Conservation (phyloP, 2,329 filamentous ascomycete genomes). For the Colletotrichum tofieldiae region DNA sequence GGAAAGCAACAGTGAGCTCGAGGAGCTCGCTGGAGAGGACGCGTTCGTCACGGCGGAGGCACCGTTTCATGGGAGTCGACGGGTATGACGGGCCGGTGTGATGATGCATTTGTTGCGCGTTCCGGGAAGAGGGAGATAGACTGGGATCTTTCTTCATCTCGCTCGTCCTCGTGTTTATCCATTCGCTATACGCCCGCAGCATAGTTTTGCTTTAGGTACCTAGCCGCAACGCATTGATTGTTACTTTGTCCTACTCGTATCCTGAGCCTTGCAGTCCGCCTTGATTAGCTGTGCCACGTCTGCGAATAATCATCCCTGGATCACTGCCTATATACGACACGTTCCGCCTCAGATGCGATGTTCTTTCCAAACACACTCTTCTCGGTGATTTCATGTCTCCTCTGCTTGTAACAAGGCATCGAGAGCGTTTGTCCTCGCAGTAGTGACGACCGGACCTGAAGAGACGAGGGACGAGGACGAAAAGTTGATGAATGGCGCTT, state of each 20-base stretch:
- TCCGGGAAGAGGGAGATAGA: constrained; percentile 22
- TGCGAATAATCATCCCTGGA: background rate
- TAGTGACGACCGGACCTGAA: background rate
- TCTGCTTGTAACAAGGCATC: background rate
- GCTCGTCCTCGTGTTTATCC: constrained; percentile 22
- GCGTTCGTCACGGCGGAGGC: constrained; percentile 3
- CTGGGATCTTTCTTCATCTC: constrained; percentile 25
- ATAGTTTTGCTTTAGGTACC: constrained; percentile 41
- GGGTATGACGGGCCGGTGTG: constrained; percentile 25
- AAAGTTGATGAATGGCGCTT: background rate
- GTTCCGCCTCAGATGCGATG: background rate
- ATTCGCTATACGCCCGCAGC: constrained; percentile 34
- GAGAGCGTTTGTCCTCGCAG: background rate
- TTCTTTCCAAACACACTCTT: background rate
- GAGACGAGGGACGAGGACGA: too few species aligned
- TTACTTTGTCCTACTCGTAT: background rate
- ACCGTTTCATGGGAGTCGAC: background rate
- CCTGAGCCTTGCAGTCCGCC: background rate
- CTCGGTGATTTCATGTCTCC: background rate
- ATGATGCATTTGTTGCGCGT: constrained; percentile 35
- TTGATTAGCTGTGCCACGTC: background rate
- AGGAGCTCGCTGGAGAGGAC: constrained; percentile 15
- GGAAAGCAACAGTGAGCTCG: constrained; percentile 23
- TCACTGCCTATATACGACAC: too few species aligned
- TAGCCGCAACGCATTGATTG: constrained; percentile 40